Conservation (phyloP, 1,284 basidiomycete genomes). For the Pholiota adiposa region DNA sequence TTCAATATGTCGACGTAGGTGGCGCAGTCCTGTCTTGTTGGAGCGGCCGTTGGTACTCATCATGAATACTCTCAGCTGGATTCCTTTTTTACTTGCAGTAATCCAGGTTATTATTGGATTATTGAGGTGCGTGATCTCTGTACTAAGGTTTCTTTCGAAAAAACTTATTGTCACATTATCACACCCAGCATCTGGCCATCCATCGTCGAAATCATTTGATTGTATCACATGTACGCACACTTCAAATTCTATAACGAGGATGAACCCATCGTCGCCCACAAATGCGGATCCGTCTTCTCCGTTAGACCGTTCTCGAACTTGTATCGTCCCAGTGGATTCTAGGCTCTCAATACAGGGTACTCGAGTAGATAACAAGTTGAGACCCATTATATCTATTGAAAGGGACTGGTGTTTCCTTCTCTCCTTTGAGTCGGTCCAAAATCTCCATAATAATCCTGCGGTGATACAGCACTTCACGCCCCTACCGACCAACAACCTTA, state of each 20-base stretch:
- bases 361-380: no score
- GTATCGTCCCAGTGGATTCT: not conserved
- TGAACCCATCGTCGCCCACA: not conserved
- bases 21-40: slow-evolving; percentile 3
- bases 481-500: not conserved
- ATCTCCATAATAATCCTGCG: not conserved
- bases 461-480: not conserved
- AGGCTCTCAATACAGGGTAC: not conserved
- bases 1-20: slow-evolving; percentile 84
- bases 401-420: not conserved
- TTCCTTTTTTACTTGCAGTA: slow-evolving; percentile 78
- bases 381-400: not conserved
- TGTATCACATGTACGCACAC: not conserved
- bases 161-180: not conserved
- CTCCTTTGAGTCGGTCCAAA: not conserved
- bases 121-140: slow-evolving; percentile 51
- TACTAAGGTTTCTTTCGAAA: not conserved
- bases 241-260: not conserved
- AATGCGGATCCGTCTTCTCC: not conserved
- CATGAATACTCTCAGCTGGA: slow-evolving; percentile 58
- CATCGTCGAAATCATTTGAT: slow-evolving; percentile 28
- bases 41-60: slow-evolving; percentile 2
- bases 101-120: slow-evolving; percentile 72
- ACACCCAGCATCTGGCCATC: slow-evolving; percentile 27
- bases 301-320: no score